A percentile compares a stretch with the other conserved stretches of the same genome.
Evolutionary conservation across 306 rosid species (phyloP).

Genomic region (Luffa aegyptiaca): DNA sequence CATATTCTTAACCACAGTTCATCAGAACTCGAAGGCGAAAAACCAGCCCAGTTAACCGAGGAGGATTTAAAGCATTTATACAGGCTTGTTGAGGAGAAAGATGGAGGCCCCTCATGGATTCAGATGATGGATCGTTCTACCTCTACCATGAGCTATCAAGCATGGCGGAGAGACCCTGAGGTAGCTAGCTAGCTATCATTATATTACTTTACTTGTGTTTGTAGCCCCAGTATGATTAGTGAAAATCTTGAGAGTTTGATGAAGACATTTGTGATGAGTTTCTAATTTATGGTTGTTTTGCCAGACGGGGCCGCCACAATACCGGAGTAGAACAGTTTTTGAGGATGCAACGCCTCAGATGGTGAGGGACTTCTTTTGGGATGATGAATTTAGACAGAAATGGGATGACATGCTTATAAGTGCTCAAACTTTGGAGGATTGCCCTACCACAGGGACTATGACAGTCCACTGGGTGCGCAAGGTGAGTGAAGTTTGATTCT

Average conservation of each 20-base stretch:
- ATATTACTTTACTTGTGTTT: background rate
- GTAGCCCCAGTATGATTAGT: background rate
- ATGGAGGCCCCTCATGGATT: constrained; percentile 91
- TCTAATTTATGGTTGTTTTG: constrained; percentile 4
- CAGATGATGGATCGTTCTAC: constrained; percentile 96
- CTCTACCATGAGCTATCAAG: constrained; percentile 61
- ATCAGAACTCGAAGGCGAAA: constrained; percentile 23
- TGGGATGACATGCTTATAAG: constrained; percentile 56
- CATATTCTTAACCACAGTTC: constrained; percentile 19
- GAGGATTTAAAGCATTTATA: constrained; percentile 40
- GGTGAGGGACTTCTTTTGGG: constrained; percentile 58
- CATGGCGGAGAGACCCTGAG: constrained; percentile 51
- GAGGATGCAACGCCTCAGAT: constrained; percentile 47
- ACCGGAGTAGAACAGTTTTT: constrained; percentile 37
- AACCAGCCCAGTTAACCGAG: constrained; percentile 16
- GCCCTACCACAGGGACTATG: constrained; percentile 42
- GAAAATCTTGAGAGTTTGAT: background rate
- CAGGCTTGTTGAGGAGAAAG: constrained; percentile 48
- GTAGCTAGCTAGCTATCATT: constrained; percentile 15
- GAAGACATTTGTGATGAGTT: background rate
- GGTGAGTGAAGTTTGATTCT: constrained; percentile 20
- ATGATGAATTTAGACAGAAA: constrained; percentile 37
- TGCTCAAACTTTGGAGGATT: constrained; percentile 35
- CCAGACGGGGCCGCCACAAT: constrained; percentile 53
- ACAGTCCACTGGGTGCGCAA: constrained; percentile 56